Base-by-base conservation (phyloP, 306 rosid species). In the Pyrus bretschneideri region DNA sequence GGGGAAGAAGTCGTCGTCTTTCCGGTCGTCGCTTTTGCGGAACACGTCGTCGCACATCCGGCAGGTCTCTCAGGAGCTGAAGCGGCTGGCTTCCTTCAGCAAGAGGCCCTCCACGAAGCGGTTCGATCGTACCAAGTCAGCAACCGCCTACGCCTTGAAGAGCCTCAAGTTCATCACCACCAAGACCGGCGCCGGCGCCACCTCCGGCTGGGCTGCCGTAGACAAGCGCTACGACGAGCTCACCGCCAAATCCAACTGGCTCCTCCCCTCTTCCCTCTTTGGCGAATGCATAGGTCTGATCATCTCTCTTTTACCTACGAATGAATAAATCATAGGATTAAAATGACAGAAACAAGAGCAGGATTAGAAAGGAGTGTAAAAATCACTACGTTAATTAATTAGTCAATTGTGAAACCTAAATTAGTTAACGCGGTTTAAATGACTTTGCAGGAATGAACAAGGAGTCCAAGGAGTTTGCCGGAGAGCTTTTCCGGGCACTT, bases 401-500 rank as follows among this genome's bases (percentile, higher is more conserved):
- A 46, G 19, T 46, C 17, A 14, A 14, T 4, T 49, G 15, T 49
- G 54, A 49, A 49, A 49, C 19, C 54, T 49, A 49, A 49, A 15
- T 49, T 49, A 1, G 55, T 49, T 49, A 5, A 49, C 55, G 55
- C 55, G 55, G 55, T 49, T 49, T 49, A 49, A 49, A 4, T 58
- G 15, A 49, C 55, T 49, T 49, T 72, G 67, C 80, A 88, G 91
- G 91, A 19, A 88, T 88, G 91, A 85, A 83, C 79, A 88, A 83
- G 72, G 91, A 88, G 9, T 88, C 87, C 0, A 88, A 88, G 76
- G 91, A 85, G 17, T 88, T 88, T n/a, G 91, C 89, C 13, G 87
- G 83, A 17, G 89, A 85, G 80, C 84, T 88, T 64, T 88, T 88
- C 76, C 72, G 87, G 25, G 86, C 91, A 9, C 86, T 88, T 31